Conservation (phyloP, 345 rosid genomes). For the Eucalyptus sideroxylon region DNA sequence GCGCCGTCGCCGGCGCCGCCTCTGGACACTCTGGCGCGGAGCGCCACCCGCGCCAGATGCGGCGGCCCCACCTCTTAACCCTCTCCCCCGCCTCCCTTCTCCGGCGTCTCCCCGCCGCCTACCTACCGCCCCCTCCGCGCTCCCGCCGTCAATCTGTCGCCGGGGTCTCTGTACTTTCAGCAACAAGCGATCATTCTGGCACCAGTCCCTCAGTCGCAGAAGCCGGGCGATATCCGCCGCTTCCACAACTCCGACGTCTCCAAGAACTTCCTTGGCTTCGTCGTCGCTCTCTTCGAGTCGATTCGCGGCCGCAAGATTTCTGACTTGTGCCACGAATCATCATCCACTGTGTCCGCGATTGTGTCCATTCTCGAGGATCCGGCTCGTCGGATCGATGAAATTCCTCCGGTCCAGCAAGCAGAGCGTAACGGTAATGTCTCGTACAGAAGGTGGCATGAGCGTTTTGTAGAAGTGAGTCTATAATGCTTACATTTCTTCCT, state of each 20-base stretch:
- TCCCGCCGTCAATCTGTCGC: slow-evolving; percentile 53
- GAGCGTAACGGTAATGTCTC: slow-evolving; percentile 77
- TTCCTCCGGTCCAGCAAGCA: slow-evolving; percentile 62
- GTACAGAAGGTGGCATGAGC: slow-evolving; percentile 61
- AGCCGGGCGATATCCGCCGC: slow-evolving; percentile 46
- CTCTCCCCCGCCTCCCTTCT: slow-evolving; percentile 28
- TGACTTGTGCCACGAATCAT: slow-evolving; percentile 51
- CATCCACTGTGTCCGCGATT: slow-evolving; percentile 28
- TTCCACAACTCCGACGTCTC: slow-evolving; percentile 44
- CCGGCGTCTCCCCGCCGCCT: slow-evolving; percentile 64
- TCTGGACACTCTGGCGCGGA: neutral
- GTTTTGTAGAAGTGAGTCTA: slow-evolving; percentile 33
- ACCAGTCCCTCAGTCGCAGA: slow-evolving; percentile 61
- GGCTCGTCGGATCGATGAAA: slow-evolving; percentile 57
- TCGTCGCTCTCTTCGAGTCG: slow-evolving; percentile 70
- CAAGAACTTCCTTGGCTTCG: slow-evolving; percentile 61
- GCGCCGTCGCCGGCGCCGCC: neutral
- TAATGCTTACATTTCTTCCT: slow-evolving; percentile 54
- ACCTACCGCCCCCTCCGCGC: slow-evolving; percentile 65
- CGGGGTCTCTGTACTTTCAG: slow-evolving; percentile 21
- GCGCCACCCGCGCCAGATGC: slow-evolving; percentile 39
- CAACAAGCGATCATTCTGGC: slow-evolving; percentile 57
- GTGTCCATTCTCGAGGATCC: slow-evolving; percentile 43
- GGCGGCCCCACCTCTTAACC: slow-evolving; percentile 54
- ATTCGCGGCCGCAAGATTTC: slow-evolving; percentile 50